Evolutionary conservation across 2,329 filamentous ascomycete genomes (phyloP).

Genomic region (Trichoderma sp.): DNA sequence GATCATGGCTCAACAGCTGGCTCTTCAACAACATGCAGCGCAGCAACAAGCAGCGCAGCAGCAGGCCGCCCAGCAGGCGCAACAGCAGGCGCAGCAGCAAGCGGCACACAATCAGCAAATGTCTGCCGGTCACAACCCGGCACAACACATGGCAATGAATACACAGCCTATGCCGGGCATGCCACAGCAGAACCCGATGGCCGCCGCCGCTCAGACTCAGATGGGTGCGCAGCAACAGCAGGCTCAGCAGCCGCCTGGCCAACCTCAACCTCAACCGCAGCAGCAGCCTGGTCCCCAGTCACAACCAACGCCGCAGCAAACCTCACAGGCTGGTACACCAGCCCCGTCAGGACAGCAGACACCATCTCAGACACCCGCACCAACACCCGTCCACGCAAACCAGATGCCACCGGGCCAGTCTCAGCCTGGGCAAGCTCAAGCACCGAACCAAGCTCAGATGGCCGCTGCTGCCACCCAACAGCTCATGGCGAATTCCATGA

Average conservation of each 20-base stretch:
- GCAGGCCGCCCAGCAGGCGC: constrained; percentile 14
- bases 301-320: constrained; percentile 47
- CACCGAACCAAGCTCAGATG: constrained; percentile 31
- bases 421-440: constrained; percentile 32
- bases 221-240: constrained; percentile 29
- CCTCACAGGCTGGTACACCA: constrained; percentile 41
- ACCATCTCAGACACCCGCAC: constrained; percentile 45
- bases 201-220: constrained; percentile 31
- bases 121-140: constrained; percentile 42
- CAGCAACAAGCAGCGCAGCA: constrained; percentile 37
- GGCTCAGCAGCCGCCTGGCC: constrained; percentile 6
- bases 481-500: constrained; percentile 33
- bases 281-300: constrained; percentile 26
- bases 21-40: constrained; percentile 39
- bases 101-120: constrained; percentile 39
- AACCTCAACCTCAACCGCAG: constrained; percentile 30
- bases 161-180: constrained; percentile 45
- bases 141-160: constrained; percentile 48
- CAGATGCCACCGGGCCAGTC: constrained; percentile 33
- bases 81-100: constrained; percentile 34
- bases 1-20: constrained; percentile 48
- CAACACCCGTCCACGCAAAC: constrained; percentile 36
- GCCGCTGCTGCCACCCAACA: constrained; percentile 35
- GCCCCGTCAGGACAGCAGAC: constrained; percentile 46
- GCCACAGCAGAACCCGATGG: constrained; percentile 43